A percentile compares a stretch with the other conserved stretches of the same genome.
Conservation (phyloP, 768 basidiomycete genomes). For the Udeniomyces megalosporus region DNA sequence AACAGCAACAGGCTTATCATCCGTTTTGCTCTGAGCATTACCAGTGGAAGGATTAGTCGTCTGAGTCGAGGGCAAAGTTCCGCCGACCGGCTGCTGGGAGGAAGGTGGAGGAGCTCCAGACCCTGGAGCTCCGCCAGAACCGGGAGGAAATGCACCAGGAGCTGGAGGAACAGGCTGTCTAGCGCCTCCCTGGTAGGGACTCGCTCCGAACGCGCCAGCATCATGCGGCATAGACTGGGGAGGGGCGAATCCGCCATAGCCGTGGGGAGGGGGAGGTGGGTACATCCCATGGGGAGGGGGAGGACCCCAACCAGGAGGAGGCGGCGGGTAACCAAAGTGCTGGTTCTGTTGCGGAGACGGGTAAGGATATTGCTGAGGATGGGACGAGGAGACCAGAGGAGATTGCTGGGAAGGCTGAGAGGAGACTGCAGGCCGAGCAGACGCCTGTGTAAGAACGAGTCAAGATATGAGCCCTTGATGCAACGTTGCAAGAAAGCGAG, state of each 20-base stretch:
- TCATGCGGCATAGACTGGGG: not conserved
- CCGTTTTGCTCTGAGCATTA: not conserved
- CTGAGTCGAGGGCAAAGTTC: not conserved
- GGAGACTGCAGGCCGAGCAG: conserved; percentile 3
- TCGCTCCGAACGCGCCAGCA: not conserved
- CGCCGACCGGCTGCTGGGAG: not conserved
- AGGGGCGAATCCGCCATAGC: not conserved
- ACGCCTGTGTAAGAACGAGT: not conserved
- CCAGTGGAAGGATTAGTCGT: not conserved
- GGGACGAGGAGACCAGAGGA: conserved; percentile 1
- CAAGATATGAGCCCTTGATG: not conserved
- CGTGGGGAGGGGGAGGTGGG: not conserved
- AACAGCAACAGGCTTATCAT: not conserved
- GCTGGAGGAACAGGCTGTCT: too few species aligned
- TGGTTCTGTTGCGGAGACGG: not conserved
- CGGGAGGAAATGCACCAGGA: not conserved
- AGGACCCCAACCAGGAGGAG: conserved; percentile 11
- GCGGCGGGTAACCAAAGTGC: conserved; percentile 7
- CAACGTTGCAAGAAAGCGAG: not conserved
- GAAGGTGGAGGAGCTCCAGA: not conserved
- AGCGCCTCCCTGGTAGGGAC: not conserved
- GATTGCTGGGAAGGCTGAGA: not conserved
- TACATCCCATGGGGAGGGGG: conserved; percentile 9
- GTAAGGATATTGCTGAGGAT: conserved; percentile 3
- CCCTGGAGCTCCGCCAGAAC: too few species aligned